Percentiles rank a stretch among this genome's conserved stretches.
These are phyloP conservation scores for Malassezia yamatoensis DNA, from an alignment of 1,284 basidiomycete species.

Conservation along the genomic window DNA sequence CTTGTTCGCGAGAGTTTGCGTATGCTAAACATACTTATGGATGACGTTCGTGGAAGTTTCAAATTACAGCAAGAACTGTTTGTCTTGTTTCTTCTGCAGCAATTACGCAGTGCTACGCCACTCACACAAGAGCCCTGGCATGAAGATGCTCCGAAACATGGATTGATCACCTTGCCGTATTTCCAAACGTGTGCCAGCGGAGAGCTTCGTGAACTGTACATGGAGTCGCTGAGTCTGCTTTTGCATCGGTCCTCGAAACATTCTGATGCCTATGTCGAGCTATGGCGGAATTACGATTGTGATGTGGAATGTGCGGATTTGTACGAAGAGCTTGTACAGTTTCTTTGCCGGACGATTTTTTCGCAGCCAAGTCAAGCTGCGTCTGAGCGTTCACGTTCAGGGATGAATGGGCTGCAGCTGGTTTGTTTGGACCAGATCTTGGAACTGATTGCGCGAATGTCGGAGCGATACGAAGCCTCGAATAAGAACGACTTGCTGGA, in stretches of 20 bases:
- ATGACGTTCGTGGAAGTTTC: conserved; percentile 72
- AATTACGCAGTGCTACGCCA: conserved; percentile 54
- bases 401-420: conserved; percentile 60
- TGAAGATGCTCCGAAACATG: neutral
- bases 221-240: conserved; percentile 76
- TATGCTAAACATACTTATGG: conserved; percentile 75
- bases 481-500: neutral
- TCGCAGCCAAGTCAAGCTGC: conserved; percentile 13
- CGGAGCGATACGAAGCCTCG: conserved; percentile 61
- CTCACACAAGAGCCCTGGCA: conserved; percentile 43
- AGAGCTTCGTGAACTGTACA: conserved; percentile 76
- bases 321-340: conserved; percentile 80
- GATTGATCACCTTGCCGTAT: conserved; percentile 2
- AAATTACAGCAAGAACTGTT: conserved; percentile 97
- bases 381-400: neutral
- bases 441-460: conserved; percentile 77
- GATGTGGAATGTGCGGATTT: conserved; percentile 92
- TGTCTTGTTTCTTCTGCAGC: conserved; percentile 82
- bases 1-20: conserved; percentile 73
- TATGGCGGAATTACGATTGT: conserved; percentile 94
- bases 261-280: conserved; percentile 76
- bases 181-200: conserved; percentile 49
- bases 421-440: conserved; percentile 81
- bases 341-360: conserved; percentile 55
- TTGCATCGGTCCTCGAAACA: conserved; percentile 49